Evolutionary conservation across 441 rosid species (phyloP), one percentile per base, ranked within the genome.

Genomic region (Jatropha podagrica): DNA sequence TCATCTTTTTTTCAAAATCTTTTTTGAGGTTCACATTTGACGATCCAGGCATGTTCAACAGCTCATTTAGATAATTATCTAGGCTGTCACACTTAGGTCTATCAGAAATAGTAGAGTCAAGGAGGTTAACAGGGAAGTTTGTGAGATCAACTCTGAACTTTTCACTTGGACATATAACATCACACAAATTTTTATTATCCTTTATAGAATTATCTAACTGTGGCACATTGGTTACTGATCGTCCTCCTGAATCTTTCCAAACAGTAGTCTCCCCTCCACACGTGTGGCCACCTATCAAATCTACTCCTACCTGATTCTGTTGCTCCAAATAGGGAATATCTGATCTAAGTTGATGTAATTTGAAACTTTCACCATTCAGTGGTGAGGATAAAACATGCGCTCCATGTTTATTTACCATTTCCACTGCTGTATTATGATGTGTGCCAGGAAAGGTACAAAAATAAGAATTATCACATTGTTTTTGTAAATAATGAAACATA

Each of bases 121-220:
- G 72, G 68, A 63, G 82, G 78, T 81, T 78, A 40, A 78, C 18
- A 51, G 87, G 74, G 27, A 76, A 76, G 78, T 58, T 80, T 67
- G 83, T 74, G 52, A 52, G 82, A 81, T 76, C 82, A 72, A 78
- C 77, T 64, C 75, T 75, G 56, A 82, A 77, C 65, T 83, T 85
- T 71, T 85, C 91, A 83, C 75, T 75, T 75, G 86, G 92, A 81
- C 75, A 72, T 83, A 85, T 73, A 78, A 81, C 78, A 80, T 81
- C 77, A 71, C 72, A 81, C 69, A 83, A 71, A 74, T 73, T 80
- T 69, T 77, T 52, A 74, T 69, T 77, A 68, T 79, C 81, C 74
- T 72, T 68, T 64, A 77, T 64, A 68, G 77, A 78, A 77, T 78
- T 82, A 83, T 78, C 79, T 64, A 82, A 74, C 79, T 80, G 82